Base-by-base conservation (phyloP, 148 eudicot genomes). In the Vaccinium darrowii region DNA sequence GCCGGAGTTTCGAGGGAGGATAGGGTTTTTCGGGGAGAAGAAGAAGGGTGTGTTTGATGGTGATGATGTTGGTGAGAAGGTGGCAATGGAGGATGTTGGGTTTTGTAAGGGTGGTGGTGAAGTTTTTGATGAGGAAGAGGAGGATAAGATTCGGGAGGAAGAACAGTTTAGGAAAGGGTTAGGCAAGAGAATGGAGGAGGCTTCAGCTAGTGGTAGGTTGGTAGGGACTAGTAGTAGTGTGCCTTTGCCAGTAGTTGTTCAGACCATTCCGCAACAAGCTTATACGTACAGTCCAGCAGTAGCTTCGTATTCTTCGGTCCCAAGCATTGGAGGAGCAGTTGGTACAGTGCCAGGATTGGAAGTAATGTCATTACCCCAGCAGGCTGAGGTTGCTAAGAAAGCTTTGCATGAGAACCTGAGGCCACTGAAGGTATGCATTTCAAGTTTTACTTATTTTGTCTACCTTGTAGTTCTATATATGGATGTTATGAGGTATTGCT, bases 111-210 rank as follows among this genome's bases (percentile, higher is more conserved):
- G 84, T 36, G 90, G 69, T 83, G 71, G 65, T 77, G 82, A 79
- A 47, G 90, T 77, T 76, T 92, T 85, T 76, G 94, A 90, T 18
- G 94, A 93, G 18, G 98, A 95, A 39, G 98, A 95, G 84, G 99
- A 94, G 88, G 99, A 95, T 33, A 94, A 93, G 87, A 90, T 89
- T 85, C 95, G 98, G 99, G 98, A 95, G 80, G 98, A 95, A 82
- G 99, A 95, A 88, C 98, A 95, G 83, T 88, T 93, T 54, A 93
- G 98, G 88, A 97, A 97, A 85, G 99, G 93, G 81, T 56, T 97
- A n/a, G 98, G 98, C 78, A 97, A 93, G 88, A 92, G 98, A 88
- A 86, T 92, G 87, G 99, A 97, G 65, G 98, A 95, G 39, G 6
- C 74, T 33, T 92, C 93, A 47, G n/a, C 89, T 73, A 82, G 83